A percentile compares a stretch with the other conserved stretches of the same genome.
Conservation (phyloP, 2,329 filamentous ascomycete species). For the Fusarium proliferatum region DNA sequence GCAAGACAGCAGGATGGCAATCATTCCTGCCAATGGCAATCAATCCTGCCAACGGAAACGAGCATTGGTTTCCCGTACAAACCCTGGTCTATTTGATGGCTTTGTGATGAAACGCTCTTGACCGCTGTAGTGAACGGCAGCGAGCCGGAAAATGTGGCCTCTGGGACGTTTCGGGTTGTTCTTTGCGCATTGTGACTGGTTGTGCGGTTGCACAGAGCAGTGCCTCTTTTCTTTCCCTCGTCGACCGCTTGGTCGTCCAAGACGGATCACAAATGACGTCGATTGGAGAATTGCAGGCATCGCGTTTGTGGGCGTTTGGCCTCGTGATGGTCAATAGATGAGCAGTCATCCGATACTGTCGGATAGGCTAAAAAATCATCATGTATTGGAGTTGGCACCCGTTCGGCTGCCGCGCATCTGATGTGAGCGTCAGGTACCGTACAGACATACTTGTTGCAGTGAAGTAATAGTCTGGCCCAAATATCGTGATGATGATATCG, state of each 20-base stretch:
- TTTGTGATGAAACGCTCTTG: background rate
- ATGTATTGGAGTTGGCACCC: background rate
- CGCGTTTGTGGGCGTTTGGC: background rate
- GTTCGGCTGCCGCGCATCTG: background rate
- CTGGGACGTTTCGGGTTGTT: background rate
- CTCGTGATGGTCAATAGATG: background rate
- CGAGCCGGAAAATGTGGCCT: background rate
- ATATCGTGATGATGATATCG: background rate
- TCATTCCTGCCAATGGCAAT: background rate
- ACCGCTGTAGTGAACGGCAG: background rate
- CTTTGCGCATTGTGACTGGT: background rate
- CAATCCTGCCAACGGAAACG: background rate
- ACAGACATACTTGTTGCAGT: background rate
- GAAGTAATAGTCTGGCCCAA: background rate
- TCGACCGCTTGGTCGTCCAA: conserved; percentile 10
- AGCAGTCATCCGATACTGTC: background rate
- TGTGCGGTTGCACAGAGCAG: background rate
- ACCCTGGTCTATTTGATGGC: background rate
- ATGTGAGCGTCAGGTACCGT: background rate
- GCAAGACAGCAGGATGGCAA: background rate
- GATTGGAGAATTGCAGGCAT: background rate
- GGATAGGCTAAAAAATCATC: background rate
- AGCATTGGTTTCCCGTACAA: background rate
- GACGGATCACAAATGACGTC: background rate
- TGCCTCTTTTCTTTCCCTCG: background rate